A percentile compares a stretch with the other conserved stretches of the same genome.
phyloP scores from a whole-genome alignment of 2,329 filamentous ascomycete genomes.

The Didymella glomerata region DNA sequence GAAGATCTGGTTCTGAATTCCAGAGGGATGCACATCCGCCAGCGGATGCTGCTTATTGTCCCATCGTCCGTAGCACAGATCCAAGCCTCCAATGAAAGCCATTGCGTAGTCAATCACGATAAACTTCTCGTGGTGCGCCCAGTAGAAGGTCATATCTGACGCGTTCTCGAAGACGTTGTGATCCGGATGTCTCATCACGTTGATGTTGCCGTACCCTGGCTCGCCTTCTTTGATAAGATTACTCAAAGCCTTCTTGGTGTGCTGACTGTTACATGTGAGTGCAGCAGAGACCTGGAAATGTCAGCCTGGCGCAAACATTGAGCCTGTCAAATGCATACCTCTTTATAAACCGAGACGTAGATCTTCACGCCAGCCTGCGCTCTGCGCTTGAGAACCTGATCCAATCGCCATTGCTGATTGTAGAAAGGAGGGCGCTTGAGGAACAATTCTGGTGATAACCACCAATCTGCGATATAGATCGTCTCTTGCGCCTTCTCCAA shows the following conservation, averaged over 20 bases:
- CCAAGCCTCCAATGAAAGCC: slow-evolving; percentile 92
- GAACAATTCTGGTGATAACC: slow-evolving; percentile 89
- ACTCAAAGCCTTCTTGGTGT: slow-evolving; percentile 89
- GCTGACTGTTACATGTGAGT: slow-evolving; percentile 88
- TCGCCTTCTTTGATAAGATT: slow-evolving; percentile 81
- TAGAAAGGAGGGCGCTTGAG: slow-evolving; percentile 82
- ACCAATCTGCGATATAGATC: slow-evolving; percentile 98
- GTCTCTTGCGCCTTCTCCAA: slow-evolving; percentile 90
- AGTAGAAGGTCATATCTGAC: slow-evolving; percentile 96
- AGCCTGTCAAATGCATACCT: slow-evolving; percentile 56
- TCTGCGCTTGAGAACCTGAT: slow-evolving; percentile 84
- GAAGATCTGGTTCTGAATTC: slow-evolving; percentile 83
- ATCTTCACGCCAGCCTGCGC: slow-evolving; percentile 96
- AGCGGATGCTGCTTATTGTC: slow-evolving; percentile 85
- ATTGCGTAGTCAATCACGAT: slow-evolving; percentile 91
- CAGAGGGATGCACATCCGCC: slow-evolving; percentile 86
- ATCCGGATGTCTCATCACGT: slow-evolving; percentile 88
- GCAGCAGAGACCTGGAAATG: slow-evolving; percentile 50
- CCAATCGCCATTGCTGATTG: slow-evolving; percentile 86
- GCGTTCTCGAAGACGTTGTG: slow-evolving; percentile 95
- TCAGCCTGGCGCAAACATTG: slow-evolving; percentile 12
- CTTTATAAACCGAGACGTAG: slow-evolving; percentile 90
- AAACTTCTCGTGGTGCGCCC: slow-evolving; percentile 98
- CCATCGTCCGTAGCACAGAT: slow-evolving; percentile 96
- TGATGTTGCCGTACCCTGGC: slow-evolving; percentile 87